Evolutionary conservation across 768 basidiomycete genomes (phyloP), one percentile per base, ranked within the genome.

Genomic region (Pluteus cervinus): DNA sequence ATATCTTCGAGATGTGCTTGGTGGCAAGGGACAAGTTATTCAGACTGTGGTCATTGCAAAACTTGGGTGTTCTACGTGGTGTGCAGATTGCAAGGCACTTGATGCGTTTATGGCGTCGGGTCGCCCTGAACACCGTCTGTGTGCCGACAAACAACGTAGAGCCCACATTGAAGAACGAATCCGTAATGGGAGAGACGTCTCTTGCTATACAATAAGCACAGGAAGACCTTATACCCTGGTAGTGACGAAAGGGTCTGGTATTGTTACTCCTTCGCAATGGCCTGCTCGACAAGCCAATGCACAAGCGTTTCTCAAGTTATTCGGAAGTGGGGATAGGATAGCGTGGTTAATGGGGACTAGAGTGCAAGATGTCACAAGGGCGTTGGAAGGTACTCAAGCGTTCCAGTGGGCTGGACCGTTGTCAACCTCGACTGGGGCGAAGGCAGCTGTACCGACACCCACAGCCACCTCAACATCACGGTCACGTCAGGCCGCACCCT

Each of bases 271-370:
- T n/a, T n/a, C n/a, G n/a, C n/a, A n/a, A n/a, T n/a, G n/a, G n/a
- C 20, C 43, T 12, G 12, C 20, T 7, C 51, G 52, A 15, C 51
- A 56, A 5, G 39, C 44, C 9, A 46, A 46, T 12, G 56, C 57
- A 1, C 52, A 44, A 28, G 22, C 21, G 0, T 59, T 65, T 34
- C 43, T 64, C 29, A 18, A 42, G 7, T 49, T 30, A 4, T 46
- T 66, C 28, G 61, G 60, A 8, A 21, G 41, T 7, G n/a, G n/a
- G n/a, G 53, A 58, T 20, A 48, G 44, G 25, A 36, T 45, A 2
- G 45, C 62, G 23, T 47, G 46, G 36, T 43, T 67, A 17, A 58
- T 65, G 57, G 62, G 59, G 8, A 28, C 43, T 6, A 40, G 58
- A 16, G 60, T 56, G 41, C 32, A 25, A 1, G 63, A 65, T 38